Conservation (phyloP, 73 alveolate species). For the Symbiodinium pilosum region DNA sequence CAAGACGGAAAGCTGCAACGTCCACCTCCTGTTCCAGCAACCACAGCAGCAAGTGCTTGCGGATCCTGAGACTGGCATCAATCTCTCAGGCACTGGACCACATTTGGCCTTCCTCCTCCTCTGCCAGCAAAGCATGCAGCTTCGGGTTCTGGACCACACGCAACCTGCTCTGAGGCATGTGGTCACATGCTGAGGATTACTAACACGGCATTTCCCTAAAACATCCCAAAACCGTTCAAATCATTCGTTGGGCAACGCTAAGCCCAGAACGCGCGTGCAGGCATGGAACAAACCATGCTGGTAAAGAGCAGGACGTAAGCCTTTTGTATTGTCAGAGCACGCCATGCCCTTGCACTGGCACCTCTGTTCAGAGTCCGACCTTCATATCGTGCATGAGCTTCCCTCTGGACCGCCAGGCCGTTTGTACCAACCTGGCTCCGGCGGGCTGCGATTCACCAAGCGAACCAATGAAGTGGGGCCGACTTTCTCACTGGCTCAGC, state of each 20-base stretch:
- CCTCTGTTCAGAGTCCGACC: too few species aligned
- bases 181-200: too few species aligned
- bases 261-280: conserved; percentile 23
- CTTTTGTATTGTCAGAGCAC: neutral
- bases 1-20: too few species aligned
- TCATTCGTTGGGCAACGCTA: neutral
- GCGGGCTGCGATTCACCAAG: neutral
- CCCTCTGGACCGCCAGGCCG: conserved; percentile 92
- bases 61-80: conserved; percentile 15
- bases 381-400: conserved; percentile 67
- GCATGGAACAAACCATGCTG: conserved; percentile 58
- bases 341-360: too few species aligned
- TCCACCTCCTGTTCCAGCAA: conserved; percentile 44
- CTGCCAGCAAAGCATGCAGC: conserved; percentile 81
- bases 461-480: neutral
- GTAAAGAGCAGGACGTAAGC: conserved; percentile 44
- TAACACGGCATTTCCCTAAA: too few species aligned
- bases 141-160: conserved; percentile 87
- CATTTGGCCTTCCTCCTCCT: conserved; percentile 48
- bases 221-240: neutral
- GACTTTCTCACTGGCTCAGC: conserved; percentile 80
- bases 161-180: neutral
- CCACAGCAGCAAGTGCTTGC: conserved; percentile 52
- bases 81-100: too few species aligned
- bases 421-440: conserved; percentile 33